Conservation (phyloP, 345 rosid genomes). For the Rhodomyrtus tomentosa region DNA sequence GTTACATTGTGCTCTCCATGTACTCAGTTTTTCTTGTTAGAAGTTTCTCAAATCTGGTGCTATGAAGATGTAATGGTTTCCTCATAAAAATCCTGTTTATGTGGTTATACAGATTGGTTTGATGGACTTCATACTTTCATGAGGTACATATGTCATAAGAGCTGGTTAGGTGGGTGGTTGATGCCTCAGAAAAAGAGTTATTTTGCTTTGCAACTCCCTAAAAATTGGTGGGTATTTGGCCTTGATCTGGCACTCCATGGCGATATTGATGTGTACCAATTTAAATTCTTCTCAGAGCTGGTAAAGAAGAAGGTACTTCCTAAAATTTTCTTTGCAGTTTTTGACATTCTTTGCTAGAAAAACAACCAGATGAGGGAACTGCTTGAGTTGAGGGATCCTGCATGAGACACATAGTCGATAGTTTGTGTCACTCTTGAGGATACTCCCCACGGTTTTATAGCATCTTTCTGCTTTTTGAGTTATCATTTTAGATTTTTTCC, state of each 20-base stretch:
- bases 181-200: constrained; percentile 99
- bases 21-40: not conserved
- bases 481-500: not conserved
- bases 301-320: constrained; percentile 58
- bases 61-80: not conserved
- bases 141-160: constrained; percentile 96
- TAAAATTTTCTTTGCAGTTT: not conserved
- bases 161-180: constrained; percentile 99
- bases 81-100: not conserved
- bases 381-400: not conserved
- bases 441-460: not conserved
- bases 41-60: not conserved
- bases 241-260: constrained; percentile 96
- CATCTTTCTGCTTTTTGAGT: not conserved
- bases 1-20: not conserved
- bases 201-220: constrained; percentile 90
- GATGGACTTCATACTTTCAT: constrained; percentile 97
- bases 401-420: not conserved
- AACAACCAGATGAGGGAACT: not conserved
- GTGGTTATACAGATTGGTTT: constrained; percentile 67
- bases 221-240: constrained; percentile 98
- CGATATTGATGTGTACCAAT: constrained; percentile 97
- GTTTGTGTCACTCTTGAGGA: not conserved
- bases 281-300: constrained; percentile 87
- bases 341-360: not conserved